phyloP scores from a whole-genome alignment of 2,329 filamentous ascomycete species.

The Byssothecium circinans region DNA sequence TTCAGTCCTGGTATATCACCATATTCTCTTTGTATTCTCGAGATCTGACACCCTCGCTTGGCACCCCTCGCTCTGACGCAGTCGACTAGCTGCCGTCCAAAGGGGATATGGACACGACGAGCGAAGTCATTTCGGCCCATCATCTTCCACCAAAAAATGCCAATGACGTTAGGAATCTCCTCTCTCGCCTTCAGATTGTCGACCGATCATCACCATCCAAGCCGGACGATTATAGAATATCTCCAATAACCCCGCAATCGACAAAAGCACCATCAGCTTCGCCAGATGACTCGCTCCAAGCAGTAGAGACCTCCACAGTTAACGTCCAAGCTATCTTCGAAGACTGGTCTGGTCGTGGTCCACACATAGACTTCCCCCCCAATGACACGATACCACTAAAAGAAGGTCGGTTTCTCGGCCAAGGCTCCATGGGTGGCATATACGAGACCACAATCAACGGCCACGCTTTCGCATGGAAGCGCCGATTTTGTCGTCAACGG shows the following conservation, averaged over 20 bases:
- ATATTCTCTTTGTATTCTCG: too few relatives aligned
- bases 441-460: constrained; percentile 21
- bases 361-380: constrained; percentile 7
- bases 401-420: constrained; percentile 20
- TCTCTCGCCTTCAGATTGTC: constrained; percentile 7
- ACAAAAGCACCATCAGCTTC: not conserved
- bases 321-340: not conserved
- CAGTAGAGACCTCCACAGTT: not conserved
- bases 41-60: too few relatives aligned
- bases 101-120: not conserved
- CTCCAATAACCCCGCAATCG: constrained; percentile 4
- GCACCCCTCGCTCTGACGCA: too few relatives aligned
- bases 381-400: constrained; percentile 13
- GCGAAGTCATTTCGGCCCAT: not conserved
- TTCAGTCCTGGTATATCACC: too few relatives aligned
- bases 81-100: not conserved
- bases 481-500: constrained; percentile 14
- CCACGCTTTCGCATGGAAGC: constrained; percentile 23
- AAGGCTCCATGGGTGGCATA: constrained; percentile 22
- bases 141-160: not conserved
- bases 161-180: not conserved
- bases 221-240: constrained; percentile 9
- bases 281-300: not conserved
- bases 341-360: constrained; percentile 7
- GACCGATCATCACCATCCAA: constrained; percentile 9